Base-by-base conservation (phyloP, 495 filamentous ascomycete genomes). In the Hypoxylon fragiforme region DNA sequence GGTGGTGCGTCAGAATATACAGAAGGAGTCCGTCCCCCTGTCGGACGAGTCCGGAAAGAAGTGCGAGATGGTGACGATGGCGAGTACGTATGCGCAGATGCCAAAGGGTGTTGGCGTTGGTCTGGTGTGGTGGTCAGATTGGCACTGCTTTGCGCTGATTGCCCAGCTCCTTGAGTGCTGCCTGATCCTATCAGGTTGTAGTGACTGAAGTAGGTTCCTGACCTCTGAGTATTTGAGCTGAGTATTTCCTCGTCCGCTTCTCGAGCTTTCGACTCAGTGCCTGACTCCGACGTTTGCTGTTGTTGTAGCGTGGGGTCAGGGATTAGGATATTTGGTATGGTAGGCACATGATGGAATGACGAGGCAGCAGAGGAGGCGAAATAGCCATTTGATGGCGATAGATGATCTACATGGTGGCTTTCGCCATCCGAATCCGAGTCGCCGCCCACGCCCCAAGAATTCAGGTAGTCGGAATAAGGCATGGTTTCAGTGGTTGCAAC, bases 391-490 rank as follows among this genome's bases (percentile, higher is more conserved):
- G 70, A 63, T 12, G 73, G 73, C 21, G 73, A 73, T 34, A 76
- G 51, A 5, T 70, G 52, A 36, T 70, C 63, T 31, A 65, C 62
- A 50, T 67, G 68, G n/a, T n/a, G n/a, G 35, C 49, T 32, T 21
- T 72, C 73, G 48, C 64, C 62, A 41, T 71, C 67, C 52, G 59
- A 58, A 26, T 68, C 66, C 47, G 55, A 54, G 43, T 71, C 66
- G 55, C 64, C 73, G 36, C 61, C 54, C 60, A 65, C 56, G n/a
- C n/a, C n/a, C n/a, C n/a, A n/a, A 19, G 71, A 73, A 60, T 72
- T 73, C 53, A 77, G 58, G 44, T 76, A 69, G 61, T 77, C 76
- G 7, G 74, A 73, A 60, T 76, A 76, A 1, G 74, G 72, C 53
- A 65, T 68, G 41, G 44, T 57, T 39, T 44, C 53, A 41, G 38